These are phyloP conservation scores for Paramarasmius palmivorus DNA, from an alignment of 1,284 basidiomycete genomes.

Conservation along the genomic window DNA sequence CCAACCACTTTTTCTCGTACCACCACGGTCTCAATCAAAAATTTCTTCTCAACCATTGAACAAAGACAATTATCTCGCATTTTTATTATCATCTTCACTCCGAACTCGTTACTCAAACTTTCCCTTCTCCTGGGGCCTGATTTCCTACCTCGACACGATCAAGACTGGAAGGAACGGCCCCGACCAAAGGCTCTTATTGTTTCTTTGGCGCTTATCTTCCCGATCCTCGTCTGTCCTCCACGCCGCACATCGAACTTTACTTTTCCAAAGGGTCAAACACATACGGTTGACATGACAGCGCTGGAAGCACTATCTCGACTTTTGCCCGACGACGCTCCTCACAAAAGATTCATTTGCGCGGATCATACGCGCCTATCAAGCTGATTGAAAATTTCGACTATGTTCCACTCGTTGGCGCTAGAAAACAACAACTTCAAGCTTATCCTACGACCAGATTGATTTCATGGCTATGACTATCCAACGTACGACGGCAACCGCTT, in stretches of 20 bases:
- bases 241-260: constrained; percentile 31
- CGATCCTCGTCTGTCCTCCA: constrained; percentile 21
- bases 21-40: neutral
- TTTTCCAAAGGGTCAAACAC: constrained; percentile 34
- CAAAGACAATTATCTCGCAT: neutral
- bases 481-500: constrained; percentile 39
- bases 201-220: constrained; percentile 25
- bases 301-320: constrained; percentile 40
- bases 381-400: constrained; percentile 15
- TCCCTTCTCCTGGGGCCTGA: constrained; percentile 31
- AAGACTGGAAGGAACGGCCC: constrained; percentile 37
- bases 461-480: constrained; percentile 37
- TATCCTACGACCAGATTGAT: constrained; percentile 28
- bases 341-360: constrained; percentile 48
- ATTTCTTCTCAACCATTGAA: constrained; percentile 1
- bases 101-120: constrained; percentile 10
- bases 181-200: constrained; percentile 47
- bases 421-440: constrained; percentile 34
- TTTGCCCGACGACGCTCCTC: constrained; percentile 32
- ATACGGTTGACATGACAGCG: constrained; percentile 62
- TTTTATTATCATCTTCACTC: neutral
- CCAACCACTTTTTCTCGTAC: too few species aligned
- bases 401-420: constrained; percentile 19
- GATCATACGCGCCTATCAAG: constrained; percentile 32
- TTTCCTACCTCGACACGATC: constrained; percentile 33